These are phyloP conservation scores for Selenicereus undatus DNA, from an alignment of 148 eudicot species.

Conservation along the genomic window DNA sequence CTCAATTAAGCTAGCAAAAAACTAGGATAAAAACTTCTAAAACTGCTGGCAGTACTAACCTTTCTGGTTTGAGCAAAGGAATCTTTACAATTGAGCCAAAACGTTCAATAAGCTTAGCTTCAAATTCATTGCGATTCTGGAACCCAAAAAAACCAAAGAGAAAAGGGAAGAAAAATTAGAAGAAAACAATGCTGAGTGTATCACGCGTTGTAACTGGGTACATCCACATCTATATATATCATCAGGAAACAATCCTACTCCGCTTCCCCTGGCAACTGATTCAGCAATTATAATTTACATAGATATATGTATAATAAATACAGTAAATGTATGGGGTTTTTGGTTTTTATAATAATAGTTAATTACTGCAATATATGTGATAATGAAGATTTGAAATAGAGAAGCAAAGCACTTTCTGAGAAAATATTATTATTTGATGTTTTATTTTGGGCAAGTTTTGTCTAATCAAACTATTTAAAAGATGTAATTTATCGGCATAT, in stretches of 20 bases:
- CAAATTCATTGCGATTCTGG: conserved; percentile 82
- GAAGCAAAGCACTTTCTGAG: too few relatives aligned
- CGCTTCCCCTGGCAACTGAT: background rate
- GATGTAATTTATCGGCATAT: too few relatives aligned
- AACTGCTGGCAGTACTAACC: conserved; percentile 34
- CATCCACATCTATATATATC: background rate
- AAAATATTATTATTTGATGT: too few relatives aligned
- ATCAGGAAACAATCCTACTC: background rate
- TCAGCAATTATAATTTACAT: background rate
- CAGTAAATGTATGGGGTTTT: background rate
- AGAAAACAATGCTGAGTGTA: background rate
- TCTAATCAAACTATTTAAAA: too few relatives aligned
- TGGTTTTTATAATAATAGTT: too few relatives aligned
- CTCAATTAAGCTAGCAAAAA: background rate
- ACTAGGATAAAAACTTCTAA: background rate
- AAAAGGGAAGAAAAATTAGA: background rate
- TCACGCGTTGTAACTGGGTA: too few relatives aligned
- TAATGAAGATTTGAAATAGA: too few relatives aligned
- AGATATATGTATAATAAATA: background rate
- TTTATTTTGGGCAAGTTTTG: too few relatives aligned
- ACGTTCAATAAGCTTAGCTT: conserved; percentile 81
- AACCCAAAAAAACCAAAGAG: conserved; percentile 15
- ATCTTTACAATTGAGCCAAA: conserved; percentile 92
- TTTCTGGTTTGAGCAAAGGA: conserved; percentile 72
- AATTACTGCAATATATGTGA: too few relatives aligned